Conservation (phyloP, 2,329 filamentous ascomycete genomes). For the Calonectria pauciramosa region DNA sequence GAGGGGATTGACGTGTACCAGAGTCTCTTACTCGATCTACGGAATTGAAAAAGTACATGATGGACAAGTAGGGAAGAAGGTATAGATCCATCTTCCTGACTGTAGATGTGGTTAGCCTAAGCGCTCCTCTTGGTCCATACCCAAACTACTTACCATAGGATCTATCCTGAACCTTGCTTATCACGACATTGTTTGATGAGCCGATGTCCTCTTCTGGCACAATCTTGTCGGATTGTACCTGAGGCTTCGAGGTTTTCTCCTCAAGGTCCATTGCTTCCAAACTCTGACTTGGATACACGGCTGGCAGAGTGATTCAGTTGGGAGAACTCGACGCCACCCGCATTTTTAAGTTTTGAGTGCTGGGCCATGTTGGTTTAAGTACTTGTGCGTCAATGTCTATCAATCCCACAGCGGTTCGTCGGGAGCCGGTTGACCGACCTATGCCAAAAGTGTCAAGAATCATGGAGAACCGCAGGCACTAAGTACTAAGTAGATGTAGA, state of each 20-base stretch:
- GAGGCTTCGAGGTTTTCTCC: constrained; percentile 8
- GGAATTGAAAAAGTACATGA: constrained; percentile 50
- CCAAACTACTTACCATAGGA: constrained; percentile 1
- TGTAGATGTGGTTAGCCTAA: constrained; percentile 1
- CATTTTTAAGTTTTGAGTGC: background rate
- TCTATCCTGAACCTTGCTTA: constrained; percentile 22
- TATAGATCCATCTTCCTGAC: constrained; percentile 56
- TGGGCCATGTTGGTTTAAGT: background rate
- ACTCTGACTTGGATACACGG: background rate
- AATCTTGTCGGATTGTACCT: constrained; percentile 3
- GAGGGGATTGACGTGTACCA: background rate
- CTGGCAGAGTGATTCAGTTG: background rate
- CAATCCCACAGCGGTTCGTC: background rate
- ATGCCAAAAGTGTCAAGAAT: background rate
- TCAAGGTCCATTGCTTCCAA: constrained; percentile 10
- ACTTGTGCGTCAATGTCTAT: background rate
- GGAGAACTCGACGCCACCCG: background rate
- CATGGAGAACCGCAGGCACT: background rate
- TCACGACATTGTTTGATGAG: constrained; percentile 15
- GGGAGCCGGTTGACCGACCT: background rate
- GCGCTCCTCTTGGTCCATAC: background rate
- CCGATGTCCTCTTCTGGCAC: constrained; percentile 13
- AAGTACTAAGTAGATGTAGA: background rate
- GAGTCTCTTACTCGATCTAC: constrained; percentile 30
- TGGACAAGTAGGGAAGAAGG: constrained; percentile 57